Percentiles rank a stretch among this genome's conserved stretches.
Conservation (phyloP, 306 rosid species). For the Fagus crenata region DNA sequence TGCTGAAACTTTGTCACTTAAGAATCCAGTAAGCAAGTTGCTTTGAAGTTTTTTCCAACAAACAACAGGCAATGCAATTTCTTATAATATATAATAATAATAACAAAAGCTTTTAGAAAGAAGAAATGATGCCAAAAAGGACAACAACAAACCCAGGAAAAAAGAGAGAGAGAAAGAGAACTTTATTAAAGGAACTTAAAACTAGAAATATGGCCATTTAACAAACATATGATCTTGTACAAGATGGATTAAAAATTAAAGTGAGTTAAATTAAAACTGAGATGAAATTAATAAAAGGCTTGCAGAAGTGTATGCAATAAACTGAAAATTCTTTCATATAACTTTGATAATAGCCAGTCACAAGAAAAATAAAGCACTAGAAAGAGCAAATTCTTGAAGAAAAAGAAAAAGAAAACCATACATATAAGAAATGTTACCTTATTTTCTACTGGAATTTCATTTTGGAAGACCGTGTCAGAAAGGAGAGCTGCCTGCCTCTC, state of each 20-base stretch:
- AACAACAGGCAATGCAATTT: neutral
- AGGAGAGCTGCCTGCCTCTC: conserved; percentile 28
- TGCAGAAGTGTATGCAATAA: conserved; percentile 5
- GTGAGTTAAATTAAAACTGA: neutral
- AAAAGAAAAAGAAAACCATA: neutral
- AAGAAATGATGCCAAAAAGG: neutral
- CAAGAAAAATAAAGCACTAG: neutral
- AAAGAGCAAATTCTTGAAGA: conserved; percentile 15
- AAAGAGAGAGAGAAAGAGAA: neutral
- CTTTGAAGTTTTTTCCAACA: neutral
- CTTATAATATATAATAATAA: neutral
- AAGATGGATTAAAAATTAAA: conserved; percentile 2
- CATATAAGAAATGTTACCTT: conserved; percentile 46
- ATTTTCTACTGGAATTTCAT: conserved; percentile 31
- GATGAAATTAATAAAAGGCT: neutral
- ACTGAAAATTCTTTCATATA: conserved; percentile 14
- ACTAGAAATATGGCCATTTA: neutral
- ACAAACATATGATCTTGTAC: neutral
- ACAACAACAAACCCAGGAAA: neutral
- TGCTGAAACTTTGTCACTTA: neutral
- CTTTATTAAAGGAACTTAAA: neutral
- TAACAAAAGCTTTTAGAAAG: neutral
- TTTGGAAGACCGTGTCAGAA: conserved; percentile 33
- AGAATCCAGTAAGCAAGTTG: neutral
- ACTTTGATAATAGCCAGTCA: conserved; percentile 14